A percentile compares a stretch with the other conserved stretches of the same genome.
Evolutionary conservation across 192 early-diverging fungal genomes (phyloP).

Genomic region (Coemansia sp.): DNA sequence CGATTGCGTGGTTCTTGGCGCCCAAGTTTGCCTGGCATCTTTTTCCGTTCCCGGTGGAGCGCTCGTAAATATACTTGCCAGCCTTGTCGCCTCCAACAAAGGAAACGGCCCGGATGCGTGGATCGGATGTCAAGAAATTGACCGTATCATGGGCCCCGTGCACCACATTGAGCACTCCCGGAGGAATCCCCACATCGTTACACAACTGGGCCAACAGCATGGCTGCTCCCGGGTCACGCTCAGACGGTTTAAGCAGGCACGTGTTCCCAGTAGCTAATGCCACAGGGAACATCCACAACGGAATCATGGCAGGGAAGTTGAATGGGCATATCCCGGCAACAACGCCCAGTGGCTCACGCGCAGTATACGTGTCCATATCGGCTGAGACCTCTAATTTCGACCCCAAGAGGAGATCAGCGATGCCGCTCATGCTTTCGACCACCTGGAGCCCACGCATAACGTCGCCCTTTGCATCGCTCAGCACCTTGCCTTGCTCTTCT

Average conservation of each 20-base stretch:
- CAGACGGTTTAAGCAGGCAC: slow-evolving; percentile 88
- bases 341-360: slow-evolving; percentile 91
- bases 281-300: slow-evolving; percentile 95
- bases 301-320: slow-evolving; percentile 97
- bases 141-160: slow-evolving; percentile 87
- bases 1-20: slow-evolving; percentile 96
- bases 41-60: slow-evolving; percentile 87
- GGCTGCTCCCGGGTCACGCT: slow-evolving; percentile 89
- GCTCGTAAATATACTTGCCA: slow-evolving; percentile 85
- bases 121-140: slow-evolving; percentile 85
- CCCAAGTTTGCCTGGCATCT: slow-evolving; percentile 96
- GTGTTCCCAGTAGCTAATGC: slow-evolving; percentile 94
- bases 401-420: slow-evolving; percentile 82
- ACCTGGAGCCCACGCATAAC: slow-evolving; percentile 90
- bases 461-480: slow-evolving; percentile 89
- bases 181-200: slow-evolving; percentile 84
- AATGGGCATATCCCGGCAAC: slow-evolving; percentile 93
- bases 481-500: slow-evolving; percentile 89
- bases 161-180: slow-evolving; percentile 89
- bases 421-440: slow-evolving; percentile 79
- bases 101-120: slow-evolving; percentile 85
- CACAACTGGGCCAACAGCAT: slow-evolving; percentile 89
- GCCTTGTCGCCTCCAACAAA: slow-evolving; percentile 92
- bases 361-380: slow-evolving; percentile 96
- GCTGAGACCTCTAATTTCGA: slow-evolving; percentile 76